Evolutionary conservation across 306 rosid genomes (phyloP).

Genomic region (Adenanthera pavonina): DNA sequence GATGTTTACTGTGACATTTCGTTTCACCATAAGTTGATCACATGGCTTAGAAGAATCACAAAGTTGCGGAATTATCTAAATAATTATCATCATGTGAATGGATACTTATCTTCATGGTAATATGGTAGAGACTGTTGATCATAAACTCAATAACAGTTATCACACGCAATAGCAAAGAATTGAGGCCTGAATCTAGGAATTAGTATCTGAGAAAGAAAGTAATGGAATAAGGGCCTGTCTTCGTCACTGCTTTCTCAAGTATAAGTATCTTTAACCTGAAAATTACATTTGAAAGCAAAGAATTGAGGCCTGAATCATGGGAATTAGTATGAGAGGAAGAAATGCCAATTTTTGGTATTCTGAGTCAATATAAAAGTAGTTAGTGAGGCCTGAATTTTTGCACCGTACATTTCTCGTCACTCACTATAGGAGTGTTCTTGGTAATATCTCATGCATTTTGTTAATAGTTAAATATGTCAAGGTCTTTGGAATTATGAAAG

Average conservation of each 20-base stretch:
- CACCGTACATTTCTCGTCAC: not conserved
- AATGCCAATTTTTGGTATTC: not conserved
- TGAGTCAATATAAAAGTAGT: not conserved
- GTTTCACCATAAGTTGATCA: not conserved
- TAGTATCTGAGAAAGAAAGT: too few relatives aligned
- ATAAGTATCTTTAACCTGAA: not conserved
- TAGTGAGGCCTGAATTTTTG: too few relatives aligned
- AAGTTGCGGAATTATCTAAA: not conserved
- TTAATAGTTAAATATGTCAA: not conserved
- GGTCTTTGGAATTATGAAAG: too few relatives aligned
- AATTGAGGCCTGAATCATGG: not conserved
- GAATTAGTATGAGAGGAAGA: not conserved
- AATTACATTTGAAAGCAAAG: not conserved
- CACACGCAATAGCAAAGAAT: not conserved
- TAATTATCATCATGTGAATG: not conserved
- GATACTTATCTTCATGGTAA: not conserved
- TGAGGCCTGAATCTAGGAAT: too few relatives aligned
- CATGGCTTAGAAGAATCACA: not conserved
- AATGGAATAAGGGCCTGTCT: too few relatives aligned
- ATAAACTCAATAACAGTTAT: not conserved
- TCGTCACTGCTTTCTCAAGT: too few relatives aligned
- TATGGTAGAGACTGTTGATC: not conserved
- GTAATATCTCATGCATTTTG: not conserved
- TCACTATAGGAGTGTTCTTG: not conserved
- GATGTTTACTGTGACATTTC: not conserved